Conservation (phyloP, 192 early-diverging fungal genomes). For the Podila epigama region DNA sequence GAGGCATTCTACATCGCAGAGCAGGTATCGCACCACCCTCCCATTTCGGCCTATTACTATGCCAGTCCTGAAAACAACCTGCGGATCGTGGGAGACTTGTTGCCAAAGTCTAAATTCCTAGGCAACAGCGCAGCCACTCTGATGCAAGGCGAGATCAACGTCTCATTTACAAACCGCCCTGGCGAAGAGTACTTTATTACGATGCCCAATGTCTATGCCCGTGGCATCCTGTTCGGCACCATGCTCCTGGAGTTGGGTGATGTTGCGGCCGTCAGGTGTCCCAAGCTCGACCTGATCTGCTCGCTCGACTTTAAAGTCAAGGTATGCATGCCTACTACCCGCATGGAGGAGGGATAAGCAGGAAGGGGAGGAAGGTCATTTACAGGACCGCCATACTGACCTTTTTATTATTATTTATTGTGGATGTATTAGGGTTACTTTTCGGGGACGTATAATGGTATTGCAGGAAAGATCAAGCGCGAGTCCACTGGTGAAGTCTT, state of each 20-base stretch:
- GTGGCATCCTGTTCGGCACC: constrained; percentile 91
- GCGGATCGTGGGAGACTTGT: constrained; percentile 79
- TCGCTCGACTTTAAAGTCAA: constrained; percentile 92
- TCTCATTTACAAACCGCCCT: constrained; percentile 67
- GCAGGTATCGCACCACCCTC: constrained; percentile 96
- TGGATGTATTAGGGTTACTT: constrained; percentile 68
- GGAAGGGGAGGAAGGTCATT: not conserved
- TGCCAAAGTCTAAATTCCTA: constrained; percentile 87
- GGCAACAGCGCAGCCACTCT: constrained; percentile 92
- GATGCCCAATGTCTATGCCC: constrained; percentile 93
- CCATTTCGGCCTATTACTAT: constrained; percentile 86
- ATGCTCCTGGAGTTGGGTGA: constrained; percentile 96
- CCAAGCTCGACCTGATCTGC: constrained; percentile 77
- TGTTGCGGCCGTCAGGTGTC: constrained; percentile 73
- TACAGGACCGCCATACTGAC: not conserved
- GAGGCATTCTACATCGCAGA: constrained; percentile 85
- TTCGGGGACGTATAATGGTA: constrained; percentile 76
- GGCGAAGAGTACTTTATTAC: constrained; percentile 83
- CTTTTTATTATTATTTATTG: not conserved
- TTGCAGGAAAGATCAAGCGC: constrained; percentile 84
- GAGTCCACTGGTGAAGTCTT: constrained; percentile 77
- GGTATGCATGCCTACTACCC: constrained; percentile 50
- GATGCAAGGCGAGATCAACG: constrained; percentile 77
- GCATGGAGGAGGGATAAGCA: not conserved
- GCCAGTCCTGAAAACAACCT: constrained; percentile 83